Evolutionary conservation across 345 rosid species (phyloP).

Genomic region (Eucalyptus polyanthemos): DNA sequence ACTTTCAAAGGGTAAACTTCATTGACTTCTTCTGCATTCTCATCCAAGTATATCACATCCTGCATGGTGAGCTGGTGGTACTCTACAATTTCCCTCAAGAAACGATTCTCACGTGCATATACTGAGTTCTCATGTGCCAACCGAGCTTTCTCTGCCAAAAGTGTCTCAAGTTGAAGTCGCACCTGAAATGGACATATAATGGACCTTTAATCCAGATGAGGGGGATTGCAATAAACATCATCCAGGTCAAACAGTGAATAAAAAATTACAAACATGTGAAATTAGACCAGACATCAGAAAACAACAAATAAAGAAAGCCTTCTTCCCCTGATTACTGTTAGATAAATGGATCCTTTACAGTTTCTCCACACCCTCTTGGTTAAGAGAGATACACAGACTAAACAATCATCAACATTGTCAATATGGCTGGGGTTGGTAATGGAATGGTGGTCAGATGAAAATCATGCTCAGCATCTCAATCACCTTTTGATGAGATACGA

Average conservation of each 20-base stretch:
- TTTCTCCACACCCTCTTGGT: neutral
- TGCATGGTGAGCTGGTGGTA: constrained; percentile 97
- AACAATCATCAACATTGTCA: neutral
- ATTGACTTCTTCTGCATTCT: constrained; percentile 69
- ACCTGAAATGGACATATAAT: constrained; percentile 16
- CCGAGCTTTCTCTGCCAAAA: constrained; percentile 90
- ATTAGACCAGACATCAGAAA: neutral
- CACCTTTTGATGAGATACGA: neutral
- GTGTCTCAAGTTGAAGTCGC: constrained; percentile 87
- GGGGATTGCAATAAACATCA: neutral
- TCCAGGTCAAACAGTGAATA: neutral
- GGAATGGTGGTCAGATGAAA: neutral
- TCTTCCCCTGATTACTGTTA: neutral
- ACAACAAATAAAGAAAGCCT: neutral
- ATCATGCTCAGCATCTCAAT: neutral
- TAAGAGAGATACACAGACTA: neutral
- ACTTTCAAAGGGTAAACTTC: constrained; percentile 72
- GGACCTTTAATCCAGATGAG: neutral
- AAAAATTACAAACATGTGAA: neutral
- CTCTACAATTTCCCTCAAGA: constrained; percentile 86
- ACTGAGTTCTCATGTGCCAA: constrained; percentile 90
- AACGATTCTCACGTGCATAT: constrained; percentile 79
- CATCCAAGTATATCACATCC: constrained; percentile 85
- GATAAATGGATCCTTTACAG: neutral
- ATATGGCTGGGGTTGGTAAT: neutral